These are phyloP conservation scores for Catunica adiposa DNA, from an alignment of 2,329 filamentous ascomycete species.

Conservation along the genomic window DNA sequence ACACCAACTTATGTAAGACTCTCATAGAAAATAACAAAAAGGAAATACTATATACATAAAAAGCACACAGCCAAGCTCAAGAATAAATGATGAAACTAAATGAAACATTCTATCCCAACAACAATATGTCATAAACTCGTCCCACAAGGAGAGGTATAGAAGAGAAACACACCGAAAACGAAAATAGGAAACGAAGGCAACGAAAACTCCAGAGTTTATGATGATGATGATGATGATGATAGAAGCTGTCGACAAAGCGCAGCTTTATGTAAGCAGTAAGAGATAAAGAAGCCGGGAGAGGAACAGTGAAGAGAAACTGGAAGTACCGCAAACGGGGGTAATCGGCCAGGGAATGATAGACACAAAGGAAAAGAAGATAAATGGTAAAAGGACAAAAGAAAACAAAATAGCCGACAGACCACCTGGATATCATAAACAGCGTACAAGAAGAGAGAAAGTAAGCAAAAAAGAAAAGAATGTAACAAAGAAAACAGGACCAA, in stretches of 20 bases:
- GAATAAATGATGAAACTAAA: no score
- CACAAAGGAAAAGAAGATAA: neutral
- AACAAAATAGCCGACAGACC: neutral
- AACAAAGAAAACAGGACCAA: no score
- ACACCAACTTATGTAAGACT: neutral
- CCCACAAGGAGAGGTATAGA: slow-evolving; percentile 1
- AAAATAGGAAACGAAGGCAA: neutral
- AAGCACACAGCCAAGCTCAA: neutral
- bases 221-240: neutral
- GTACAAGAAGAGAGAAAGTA: slow-evolving; percentile 3
- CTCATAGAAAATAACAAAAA: neutral
- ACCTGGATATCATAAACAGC: slow-evolving; percentile 11
- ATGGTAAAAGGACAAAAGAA: neutral
- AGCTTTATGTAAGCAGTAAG: neutral
- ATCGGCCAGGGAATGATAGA: no score
- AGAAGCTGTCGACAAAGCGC: neutral
- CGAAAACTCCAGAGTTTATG: no score
- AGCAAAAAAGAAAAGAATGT: neutral
- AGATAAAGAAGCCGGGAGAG: slow-evolving; percentile 3
- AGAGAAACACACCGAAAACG: neutral
- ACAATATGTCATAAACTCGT: slow-evolving; percentile 5
- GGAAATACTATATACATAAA: neutral
- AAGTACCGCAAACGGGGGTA: slow-evolving; percentile 4
- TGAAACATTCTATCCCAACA: neutral
- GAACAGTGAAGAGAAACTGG: neutral